Conservation (phyloP, 208 protist species). For the Leptomonas pyrrhocoris region DNA sequence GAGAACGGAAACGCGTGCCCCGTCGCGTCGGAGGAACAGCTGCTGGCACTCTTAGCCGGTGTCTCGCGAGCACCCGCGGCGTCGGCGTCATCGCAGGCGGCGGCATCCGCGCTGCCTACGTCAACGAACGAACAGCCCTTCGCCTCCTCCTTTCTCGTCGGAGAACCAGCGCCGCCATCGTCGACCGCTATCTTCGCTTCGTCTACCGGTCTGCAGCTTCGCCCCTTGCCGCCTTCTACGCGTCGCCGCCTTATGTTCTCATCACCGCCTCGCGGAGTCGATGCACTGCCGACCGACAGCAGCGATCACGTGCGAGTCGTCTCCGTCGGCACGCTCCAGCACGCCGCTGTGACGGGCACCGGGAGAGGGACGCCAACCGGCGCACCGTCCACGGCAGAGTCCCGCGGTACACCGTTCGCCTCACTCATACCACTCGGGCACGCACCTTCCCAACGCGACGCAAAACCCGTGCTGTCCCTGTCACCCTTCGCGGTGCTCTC, state of each 20-base stretch:
- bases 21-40: conserved; percentile 17
- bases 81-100: too few species aligned
- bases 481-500: neutral
- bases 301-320: neutral
- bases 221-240: neutral
- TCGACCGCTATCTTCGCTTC: neutral
- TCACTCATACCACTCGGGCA: neutral
- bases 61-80: neutral
- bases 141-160: too few species aligned
- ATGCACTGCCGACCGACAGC: neutral
- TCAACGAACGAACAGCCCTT: too few species aligned
- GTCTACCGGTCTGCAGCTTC: neutral
- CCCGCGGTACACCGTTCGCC: neutral
- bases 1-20: neutral
- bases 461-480: neutral
- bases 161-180: neutral
- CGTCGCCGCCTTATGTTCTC: neutral
- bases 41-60: conserved; percentile 18
- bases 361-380: neutral
- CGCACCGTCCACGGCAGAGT: neutral
- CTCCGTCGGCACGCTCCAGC: neutral
- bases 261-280: neutral
- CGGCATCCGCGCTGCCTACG: too few species aligned
- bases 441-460: too few species aligned
- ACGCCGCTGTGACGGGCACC: neutral